Base-by-base conservation (phyloP, 768 basidiomycete genomes). In the Termitomyces sp. region DNA sequence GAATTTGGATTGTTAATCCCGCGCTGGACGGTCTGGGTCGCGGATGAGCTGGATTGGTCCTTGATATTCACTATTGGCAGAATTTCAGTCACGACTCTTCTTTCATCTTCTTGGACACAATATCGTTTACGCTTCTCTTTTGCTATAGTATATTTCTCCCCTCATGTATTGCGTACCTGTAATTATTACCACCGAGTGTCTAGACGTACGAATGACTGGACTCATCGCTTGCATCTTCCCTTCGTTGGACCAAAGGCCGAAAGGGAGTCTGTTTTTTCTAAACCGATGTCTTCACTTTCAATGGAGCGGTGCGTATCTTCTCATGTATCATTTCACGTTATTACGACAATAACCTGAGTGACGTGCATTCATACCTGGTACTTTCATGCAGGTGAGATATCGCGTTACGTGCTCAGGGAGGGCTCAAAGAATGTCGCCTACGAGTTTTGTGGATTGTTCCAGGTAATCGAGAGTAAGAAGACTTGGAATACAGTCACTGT, bases 1-100 rank as follows among this genome's bases (percentile, higher is more conserved):
- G 20, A 8, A 28, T 3, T 29, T 48, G 39, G 9, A 31, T 37
- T 28, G 3, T 49, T 45, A 4, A 37, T 54, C 48, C 53, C 49
- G 15, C 54, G 60, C 56, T 55, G 56, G 56, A 39, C 54, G 45
- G 49, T 12, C 28, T 28, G 42, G 42, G 20, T 54, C 20, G 31
- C 15, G 12, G 41, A 54, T 29, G 53, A 54, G 33, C 29, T 33
- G 53, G 42, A 33, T 44, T 54, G 12, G 28, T 54, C 33, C 42
- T 44, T 15, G 16, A 22, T 16, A 15, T 13, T 36, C 41, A 54
- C 12, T 29, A 44, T 28, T 54, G 24, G 39, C 39, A 9, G 18
- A 41, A 18, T 41, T n/a, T 20, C 3, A 20, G 53, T 54, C 12
- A 12, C n/a, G 31, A 9, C 13, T 44, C 39, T 42, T 49, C 39